Base-by-base conservation (phyloP, 768 basidiomycete genomes). In the Russula emetica region DNA sequence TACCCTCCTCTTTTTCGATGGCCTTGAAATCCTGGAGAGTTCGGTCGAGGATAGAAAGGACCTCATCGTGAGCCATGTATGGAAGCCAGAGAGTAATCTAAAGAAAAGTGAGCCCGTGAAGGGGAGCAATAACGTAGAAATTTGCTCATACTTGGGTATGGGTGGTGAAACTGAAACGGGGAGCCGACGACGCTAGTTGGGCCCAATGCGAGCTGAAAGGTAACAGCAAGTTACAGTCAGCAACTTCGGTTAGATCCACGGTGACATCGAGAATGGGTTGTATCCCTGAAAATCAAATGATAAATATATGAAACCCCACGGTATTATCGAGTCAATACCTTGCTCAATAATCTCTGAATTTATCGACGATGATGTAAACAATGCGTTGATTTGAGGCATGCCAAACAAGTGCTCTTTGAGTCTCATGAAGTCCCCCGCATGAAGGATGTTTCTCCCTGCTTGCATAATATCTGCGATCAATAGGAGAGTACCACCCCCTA, bases 51-150 rank as follows among this genome's bases (percentile, higher is more conserved):
- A 82, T 73, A 6, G 71, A 66, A 4, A 83, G 73, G 3, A 85
- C 70, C 18, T 78, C 78, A 3, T 74, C 67, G 2, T 73, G 69
- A 6, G 75, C 71, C 68, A 87, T 78, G 68, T 81, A 87, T 45
- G 75, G 77, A 49, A 87, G 75, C 89, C 89, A 92, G 16, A 80
- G 64, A 3, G 59, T 50, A 20, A 74, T 70, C 28, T 71, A 52
- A 55, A n/a, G 36, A 55, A 47, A 49, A 56, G 55, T 58, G 14
- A 26, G 28, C 28, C 16, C 51, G 34, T 8, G 16, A 22, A 28
- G 22, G 13, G 28, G 1, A 20, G 6, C 14, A 10, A 30, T n/a
- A 40, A 26, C 11, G 9, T 20, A 13, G 20, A 26, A 32, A 18
- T 18, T 24, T 42, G 2, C 32, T 54, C 64, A 16, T 60, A 68